Percentiles rank a stretch among this genome's conserved stretches.
phyloP scores from a whole-genome alignment of 2,329 filamentous ascomycete genomes.

The Ramichloridium luteum region DNA sequence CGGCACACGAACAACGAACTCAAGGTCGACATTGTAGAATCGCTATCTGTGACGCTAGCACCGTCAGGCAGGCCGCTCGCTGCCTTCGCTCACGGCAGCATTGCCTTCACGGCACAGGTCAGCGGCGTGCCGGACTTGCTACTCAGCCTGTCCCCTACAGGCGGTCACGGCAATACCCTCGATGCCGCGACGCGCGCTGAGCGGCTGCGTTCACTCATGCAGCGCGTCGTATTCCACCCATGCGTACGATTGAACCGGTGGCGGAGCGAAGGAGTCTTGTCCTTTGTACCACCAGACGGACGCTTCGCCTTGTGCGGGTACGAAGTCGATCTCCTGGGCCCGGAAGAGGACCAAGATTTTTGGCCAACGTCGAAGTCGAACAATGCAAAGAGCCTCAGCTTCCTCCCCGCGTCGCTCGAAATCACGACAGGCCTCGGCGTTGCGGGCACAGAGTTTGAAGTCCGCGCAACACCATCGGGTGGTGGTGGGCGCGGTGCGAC shows the following conservation, averaged over 20 bases:
- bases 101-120: constrained; percentile 89
- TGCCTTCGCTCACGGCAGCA: constrained; percentile 79
- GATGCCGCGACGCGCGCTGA: constrained; percentile 37
- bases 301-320: constrained; percentile 89
- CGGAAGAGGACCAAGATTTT: constrained; percentile 33
- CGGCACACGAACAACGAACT: constrained; percentile 93
- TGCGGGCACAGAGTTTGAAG: constrained; percentile 74
- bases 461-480: constrained; percentile 50
- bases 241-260: constrained; percentile 84
- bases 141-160: constrained; percentile 64
- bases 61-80: constrained; percentile 79
- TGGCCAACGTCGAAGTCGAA: constrained; percentile 10
- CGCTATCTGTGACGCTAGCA: constrained; percentile 72
- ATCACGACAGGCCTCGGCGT: constrained; percentile 68
- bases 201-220: constrained; percentile 45
- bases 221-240: constrained; percentile 88
- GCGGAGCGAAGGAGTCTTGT: constrained; percentile 82
- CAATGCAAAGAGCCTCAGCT: constrained; percentile 5
- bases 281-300: constrained; percentile 89
- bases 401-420: constrained; percentile 67
- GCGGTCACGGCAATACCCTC: constrained; percentile 68
- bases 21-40: constrained; percentile 92
- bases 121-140: constrained; percentile 88
- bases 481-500: constrained; percentile 7
- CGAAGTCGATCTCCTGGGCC: constrained; percentile 78